Base-by-base conservation (phyloP, 208 protist species). In the Wallacemonas sp. region DNA sequence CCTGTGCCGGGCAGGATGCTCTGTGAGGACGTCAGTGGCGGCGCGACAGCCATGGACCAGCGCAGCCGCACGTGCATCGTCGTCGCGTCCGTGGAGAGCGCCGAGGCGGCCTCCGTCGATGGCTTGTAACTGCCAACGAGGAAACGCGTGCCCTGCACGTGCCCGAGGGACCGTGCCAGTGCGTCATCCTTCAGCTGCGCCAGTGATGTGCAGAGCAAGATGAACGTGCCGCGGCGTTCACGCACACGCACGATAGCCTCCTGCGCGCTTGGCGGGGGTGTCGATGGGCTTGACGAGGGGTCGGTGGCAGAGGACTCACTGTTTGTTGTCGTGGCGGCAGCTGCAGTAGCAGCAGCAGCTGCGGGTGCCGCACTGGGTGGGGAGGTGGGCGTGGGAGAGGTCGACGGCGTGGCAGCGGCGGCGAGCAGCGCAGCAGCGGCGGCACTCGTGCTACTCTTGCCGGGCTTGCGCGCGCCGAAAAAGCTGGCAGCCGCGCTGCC, bases 41-140 rank as follows among this genome's bases (percentile, higher is more conserved):
- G 83, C 58, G 69, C 78, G 8, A 81, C 76, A 21, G 75, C 74
- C 27, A 90, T 54, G 11, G 65, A 57, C 71, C 87, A 94, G 16
- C 66, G 88, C 49, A 94, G 70, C 8, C 88, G 85, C 16, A 88
- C 74, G 5, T 77, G 74, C 70, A 83, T 80, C 11, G 69, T 87
- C 17, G 58, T 24, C 23, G 60, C 34, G 63, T 79, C 29, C n/a
- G 71, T 56, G 14, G 74, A 81, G 14, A 85, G 52, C 1, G 63
- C 52, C 14, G 26, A 1, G 36, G 43, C 41, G 27, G 46, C 14
- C 29, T 41, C 43, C 33, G 16, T 43, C 17, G 67, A 36, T 5
- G 63, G 65, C 34, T 47, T 38, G 67, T 70, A 71, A 47, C 26
- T 64, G 46, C 74, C 79, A 32, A 77, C 69, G 19, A 65, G 41